Conservation (phyloP, 106 monocot species). For the Amphibolis antarctica region DNA sequence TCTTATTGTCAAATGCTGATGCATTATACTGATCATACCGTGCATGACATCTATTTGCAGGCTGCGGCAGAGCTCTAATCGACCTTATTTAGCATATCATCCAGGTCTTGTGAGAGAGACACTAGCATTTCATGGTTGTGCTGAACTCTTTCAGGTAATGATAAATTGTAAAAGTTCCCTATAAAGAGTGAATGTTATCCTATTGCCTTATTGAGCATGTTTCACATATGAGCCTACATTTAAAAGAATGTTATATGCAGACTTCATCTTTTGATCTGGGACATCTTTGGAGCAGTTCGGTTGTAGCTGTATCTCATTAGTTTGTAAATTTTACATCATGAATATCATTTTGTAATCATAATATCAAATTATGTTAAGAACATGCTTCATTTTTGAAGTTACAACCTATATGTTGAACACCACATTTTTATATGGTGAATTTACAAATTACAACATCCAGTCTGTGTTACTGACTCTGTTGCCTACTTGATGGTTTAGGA, state of each 20-base stretch:
- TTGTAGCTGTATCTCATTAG: too few species aligned
- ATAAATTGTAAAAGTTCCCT: too few species aligned
- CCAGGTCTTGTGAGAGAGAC: conserved; percentile 66
- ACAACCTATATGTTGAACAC: not conserved
- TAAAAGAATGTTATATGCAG: not conserved
- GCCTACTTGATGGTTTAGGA: too few species aligned
- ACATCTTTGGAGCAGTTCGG: not conserved
- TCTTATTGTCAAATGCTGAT: too few species aligned
- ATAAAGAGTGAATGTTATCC: too few species aligned
- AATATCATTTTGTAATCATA: too few species aligned
- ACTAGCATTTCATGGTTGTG: conserved; percentile 88
- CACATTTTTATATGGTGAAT: not conserved
- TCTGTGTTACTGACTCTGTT: not conserved
- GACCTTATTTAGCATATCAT: conserved; percentile 70
- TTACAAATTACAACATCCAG: not conserved
- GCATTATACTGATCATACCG: not conserved
- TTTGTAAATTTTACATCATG: not conserved
- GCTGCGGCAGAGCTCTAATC: conserved; percentile 41
- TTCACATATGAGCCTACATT: too few species aligned
- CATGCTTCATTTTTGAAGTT: too few species aligned
- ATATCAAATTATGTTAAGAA: too few species aligned
- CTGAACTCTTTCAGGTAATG: conserved; percentile 74
- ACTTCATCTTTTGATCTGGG: not conserved
- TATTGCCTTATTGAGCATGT: too few species aligned
- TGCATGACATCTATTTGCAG: conserved; percentile 26